Percentiles rank a stretch among this genome's conserved stretches.
Conservation (phyloP, 2,329 filamentous ascomycete genomes). For the Sphaceloma murrayae region DNA sequence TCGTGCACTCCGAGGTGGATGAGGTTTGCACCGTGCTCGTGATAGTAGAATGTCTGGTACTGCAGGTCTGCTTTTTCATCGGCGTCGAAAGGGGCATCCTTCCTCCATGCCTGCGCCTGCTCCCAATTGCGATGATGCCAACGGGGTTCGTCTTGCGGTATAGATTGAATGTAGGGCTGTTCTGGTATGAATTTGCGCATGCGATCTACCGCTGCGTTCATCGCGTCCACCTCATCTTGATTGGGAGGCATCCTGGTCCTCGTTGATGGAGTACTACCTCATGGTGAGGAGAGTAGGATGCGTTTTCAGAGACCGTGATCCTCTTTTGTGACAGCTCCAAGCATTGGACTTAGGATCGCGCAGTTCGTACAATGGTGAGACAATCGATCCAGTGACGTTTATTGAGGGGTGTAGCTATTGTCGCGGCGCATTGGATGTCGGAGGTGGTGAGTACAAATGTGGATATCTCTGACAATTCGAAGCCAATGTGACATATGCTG, state of each 20-base stretch:
- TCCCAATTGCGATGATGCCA: constrained; percentile 37
- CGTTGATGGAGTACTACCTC: neutral
- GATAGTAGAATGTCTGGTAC: constrained; percentile 53
- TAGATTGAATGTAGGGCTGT: constrained; percentile 40
- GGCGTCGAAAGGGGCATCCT: constrained; percentile 43
- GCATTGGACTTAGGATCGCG: no score
- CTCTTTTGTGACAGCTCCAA: no score
- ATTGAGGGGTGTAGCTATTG: neutral
- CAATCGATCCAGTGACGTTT: constrained; percentile 10
- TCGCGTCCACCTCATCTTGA: constrained; percentile 11
- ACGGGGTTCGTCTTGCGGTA: constrained; percentile 36
- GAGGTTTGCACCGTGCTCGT: constrained; percentile 38
- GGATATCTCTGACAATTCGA: neutral
- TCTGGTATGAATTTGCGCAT: constrained; percentile 35
- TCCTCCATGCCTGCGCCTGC: constrained; percentile 34
- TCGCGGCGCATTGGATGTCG: neutral
- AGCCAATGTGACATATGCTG: constrained; percentile 2
- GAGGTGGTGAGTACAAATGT: neutral
- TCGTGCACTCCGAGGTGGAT: constrained; percentile 18
- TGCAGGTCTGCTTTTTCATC: constrained; percentile 49
- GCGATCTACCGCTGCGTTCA: constrained; percentile 36
- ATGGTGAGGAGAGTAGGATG: neutral
- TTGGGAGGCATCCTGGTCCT: constrained; percentile 13
- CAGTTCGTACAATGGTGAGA: constrained; percentile 11
- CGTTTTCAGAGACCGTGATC: no score